phyloP scores from a whole-genome alignment of 352 stramenopile species.

The Hyaloperonospora arabidopsidis region DNA sequence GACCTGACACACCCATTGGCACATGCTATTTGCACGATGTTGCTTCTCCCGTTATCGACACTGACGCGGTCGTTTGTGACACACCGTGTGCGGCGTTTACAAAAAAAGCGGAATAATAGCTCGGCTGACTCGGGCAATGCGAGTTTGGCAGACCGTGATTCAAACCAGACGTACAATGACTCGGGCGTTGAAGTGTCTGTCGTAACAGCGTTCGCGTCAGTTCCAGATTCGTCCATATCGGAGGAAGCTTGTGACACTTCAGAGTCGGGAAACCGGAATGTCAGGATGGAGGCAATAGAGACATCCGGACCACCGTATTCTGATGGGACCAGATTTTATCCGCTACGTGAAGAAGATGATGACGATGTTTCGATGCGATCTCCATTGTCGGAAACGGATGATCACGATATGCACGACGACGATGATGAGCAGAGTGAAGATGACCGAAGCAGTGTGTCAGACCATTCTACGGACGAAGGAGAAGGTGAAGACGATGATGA shows the following conservation, averaged over 20 bases:
- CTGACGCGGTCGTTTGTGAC: slow-evolving; percentile 78
- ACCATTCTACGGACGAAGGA: slow-evolving; percentile 41
- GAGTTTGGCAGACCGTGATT: neutral
- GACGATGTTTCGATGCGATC: slow-evolving; percentile 66
- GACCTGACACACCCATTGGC: slow-evolving; percentile 70
- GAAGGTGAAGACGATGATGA: slow-evolving; percentile 43
- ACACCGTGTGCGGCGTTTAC: slow-evolving; percentile 51
- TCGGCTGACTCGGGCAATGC: slow-evolving; percentile 1
- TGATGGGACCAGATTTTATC: slow-evolving; percentile 16
- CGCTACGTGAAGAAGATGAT: slow-evolving; percentile 29
- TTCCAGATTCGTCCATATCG: neutral
- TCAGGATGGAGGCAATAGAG: slow-evolving; percentile 20
- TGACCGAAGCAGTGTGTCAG: slow-evolving; percentile 52
- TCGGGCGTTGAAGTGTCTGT: neutral
- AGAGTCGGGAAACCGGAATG: slow-evolving; percentile 1
- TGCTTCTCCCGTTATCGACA: slow-evolving; percentile 71
- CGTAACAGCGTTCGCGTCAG: slow-evolving; percentile 1
- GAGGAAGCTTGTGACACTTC: slow-evolving; percentile 2
- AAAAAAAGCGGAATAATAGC: slow-evolving; percentile 47
- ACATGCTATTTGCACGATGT: slow-evolving; percentile 65
- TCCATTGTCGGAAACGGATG: slow-evolving; percentile 32
- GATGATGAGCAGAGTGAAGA: slow-evolving; percentile 46
- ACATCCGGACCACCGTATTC: slow-evolving; percentile 2
- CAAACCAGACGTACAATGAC: neutral
- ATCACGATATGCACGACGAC: slow-evolving; percentile 55